Evolutionary conservation across 2,329 filamentous ascomycete genomes (phyloP).

Genomic region (Fusarium piperis): DNA sequence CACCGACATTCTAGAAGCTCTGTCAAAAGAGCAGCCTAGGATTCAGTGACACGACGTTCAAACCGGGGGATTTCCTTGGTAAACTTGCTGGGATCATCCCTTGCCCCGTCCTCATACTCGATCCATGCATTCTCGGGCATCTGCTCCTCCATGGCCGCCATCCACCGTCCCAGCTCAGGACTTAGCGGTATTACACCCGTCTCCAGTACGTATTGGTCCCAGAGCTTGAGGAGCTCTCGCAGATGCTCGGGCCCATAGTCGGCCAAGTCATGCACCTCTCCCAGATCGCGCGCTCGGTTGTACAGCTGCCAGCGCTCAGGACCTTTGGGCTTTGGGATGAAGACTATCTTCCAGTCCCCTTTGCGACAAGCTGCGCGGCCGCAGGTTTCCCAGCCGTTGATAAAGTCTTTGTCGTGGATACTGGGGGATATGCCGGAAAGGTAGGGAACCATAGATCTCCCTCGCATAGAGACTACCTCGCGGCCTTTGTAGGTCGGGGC

Average conservation of each 20-base stretch:
- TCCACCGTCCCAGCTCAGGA: slow-evolving; percentile 65
- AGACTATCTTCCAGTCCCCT: slow-evolving; percentile 67
- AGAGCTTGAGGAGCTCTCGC: slow-evolving; percentile 59
- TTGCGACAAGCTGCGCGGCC: slow-evolving; percentile 62
- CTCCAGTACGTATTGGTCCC: slow-evolving; percentile 62
- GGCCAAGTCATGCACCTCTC: slow-evolving; percentile 59
- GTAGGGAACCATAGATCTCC: slow-evolving; percentile 56
- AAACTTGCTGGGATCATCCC: slow-evolving; percentile 56
- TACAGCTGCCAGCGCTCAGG: slow-evolving; percentile 67
- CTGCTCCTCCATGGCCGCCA: slow-evolving; percentile 70
- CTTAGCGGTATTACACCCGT: slow-evolving; percentile 28
- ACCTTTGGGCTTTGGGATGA: slow-evolving; percentile 60
- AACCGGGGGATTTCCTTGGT: slow-evolving; percentile 30
- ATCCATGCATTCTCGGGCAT: slow-evolving; percentile 74
- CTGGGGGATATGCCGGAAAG: slow-evolving; percentile 51
- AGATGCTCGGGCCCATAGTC: slow-evolving; percentile 55
- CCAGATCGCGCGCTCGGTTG: slow-evolving; percentile 60
- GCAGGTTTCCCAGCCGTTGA: slow-evolving; percentile 66
- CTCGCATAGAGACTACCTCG: slow-evolving; percentile 61
- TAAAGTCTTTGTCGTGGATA: slow-evolving; percentile 58
- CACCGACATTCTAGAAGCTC: slow-evolving; percentile 7
- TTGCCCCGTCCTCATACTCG: slow-evolving; percentile 63
- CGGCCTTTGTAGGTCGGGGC: slow-evolving; percentile 52
- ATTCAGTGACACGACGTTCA: slow-evolving; percentile 20
- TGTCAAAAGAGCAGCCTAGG: background rate